These are phyloP conservation scores for Kwoniella europaea DNA, from an alignment of 768 basidiomycete genomes.

Conservation along the genomic window DNA sequence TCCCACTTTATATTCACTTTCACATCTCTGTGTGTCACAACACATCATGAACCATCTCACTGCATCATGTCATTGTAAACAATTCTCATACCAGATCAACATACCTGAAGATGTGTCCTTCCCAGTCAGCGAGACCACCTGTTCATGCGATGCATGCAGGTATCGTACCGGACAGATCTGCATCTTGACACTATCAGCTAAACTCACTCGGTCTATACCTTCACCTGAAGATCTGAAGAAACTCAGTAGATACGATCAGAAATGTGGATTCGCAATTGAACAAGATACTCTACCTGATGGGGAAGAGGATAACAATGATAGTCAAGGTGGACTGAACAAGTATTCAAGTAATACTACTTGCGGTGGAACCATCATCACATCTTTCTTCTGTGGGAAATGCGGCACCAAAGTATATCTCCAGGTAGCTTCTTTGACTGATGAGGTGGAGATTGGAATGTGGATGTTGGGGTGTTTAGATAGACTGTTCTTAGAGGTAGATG, in stretches of 20 bases:
- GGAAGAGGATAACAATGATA: background rate
- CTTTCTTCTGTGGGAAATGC: constrained; percentile 10
- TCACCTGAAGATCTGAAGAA: background rate
- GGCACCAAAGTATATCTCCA: constrained; percentile 4
- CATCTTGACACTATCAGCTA: constrained; percentile 7
- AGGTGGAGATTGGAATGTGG: constrained; percentile 11
- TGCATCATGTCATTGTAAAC: constrained; percentile 10
- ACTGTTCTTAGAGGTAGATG: background rate
- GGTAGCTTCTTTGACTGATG: background rate
- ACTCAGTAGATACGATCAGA: constrained; percentile 9
- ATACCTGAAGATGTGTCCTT: constrained; percentile 1
- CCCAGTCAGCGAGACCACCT: constrained; percentile 4
- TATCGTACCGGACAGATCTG: constrained; percentile 8
- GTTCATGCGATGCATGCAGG: constrained; percentile 15
- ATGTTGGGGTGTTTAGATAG: constrained; percentile 4
- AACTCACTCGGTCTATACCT: constrained; percentile 8
- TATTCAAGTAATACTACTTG: constrained; percentile 5
- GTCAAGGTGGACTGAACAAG: constrained; percentile 3
- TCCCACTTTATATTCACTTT: background rate
- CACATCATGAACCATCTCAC: constrained; percentile 5
- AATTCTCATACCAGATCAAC: background rate
- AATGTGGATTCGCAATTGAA: constrained; percentile 7
- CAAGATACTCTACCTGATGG: background rate
- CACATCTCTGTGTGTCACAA: background rate
- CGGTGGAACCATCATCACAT: constrained; percentile 4